These are phyloP conservation scores for Alternaria atra DNA, from an alignment of 2,329 filamentous ascomycete genomes.

Conservation along the genomic window DNA sequence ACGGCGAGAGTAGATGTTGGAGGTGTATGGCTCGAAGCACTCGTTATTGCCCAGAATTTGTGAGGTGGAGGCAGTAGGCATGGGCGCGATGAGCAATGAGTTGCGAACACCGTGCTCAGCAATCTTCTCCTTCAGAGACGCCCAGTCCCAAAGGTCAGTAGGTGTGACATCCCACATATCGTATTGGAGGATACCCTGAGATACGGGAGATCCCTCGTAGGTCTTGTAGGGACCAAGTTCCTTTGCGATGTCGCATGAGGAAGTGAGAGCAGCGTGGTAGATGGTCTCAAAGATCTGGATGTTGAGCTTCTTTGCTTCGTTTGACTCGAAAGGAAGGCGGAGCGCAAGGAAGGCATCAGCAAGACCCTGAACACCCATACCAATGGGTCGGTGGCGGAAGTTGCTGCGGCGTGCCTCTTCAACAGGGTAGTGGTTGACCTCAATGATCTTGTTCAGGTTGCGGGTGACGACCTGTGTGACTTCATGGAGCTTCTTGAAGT, in stretches of 20 bases:
- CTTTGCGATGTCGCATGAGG: constrained; percentile 86
- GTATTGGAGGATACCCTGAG: constrained; percentile 94
- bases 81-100: constrained; percentile 92
- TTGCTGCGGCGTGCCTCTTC: constrained; percentile 93
- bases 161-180: constrained; percentile 98
- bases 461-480: constrained; percentile 90
- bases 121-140: constrained; percentile 85
- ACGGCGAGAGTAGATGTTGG: constrained; percentile 99
- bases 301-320: constrained; percentile 92
- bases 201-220: constrained; percentile 92
- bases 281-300: constrained; percentile 99
- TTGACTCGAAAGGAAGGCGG: constrained; percentile 95
- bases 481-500: constrained; percentile 97
- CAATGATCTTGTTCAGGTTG: constrained; percentile 98
- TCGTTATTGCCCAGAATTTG: constrained; percentile 99
- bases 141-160: constrained; percentile 97
- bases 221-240: constrained; percentile 84
- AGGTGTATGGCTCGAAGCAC: constrained; percentile 99
- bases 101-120: constrained; percentile 94
- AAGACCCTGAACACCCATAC: constrained; percentile 95
- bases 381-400: constrained; percentile 94
- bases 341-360: constrained; percentile 98
- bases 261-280: constrained; percentile 92
- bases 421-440: constrained; percentile 98
- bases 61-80: constrained; percentile 96